Evolutionary conservation across 1,284 basidiomycete genomes (phyloP), one percentile per base, ranked within the genome.

Genomic region (Schizopora paradoxa): DNA sequence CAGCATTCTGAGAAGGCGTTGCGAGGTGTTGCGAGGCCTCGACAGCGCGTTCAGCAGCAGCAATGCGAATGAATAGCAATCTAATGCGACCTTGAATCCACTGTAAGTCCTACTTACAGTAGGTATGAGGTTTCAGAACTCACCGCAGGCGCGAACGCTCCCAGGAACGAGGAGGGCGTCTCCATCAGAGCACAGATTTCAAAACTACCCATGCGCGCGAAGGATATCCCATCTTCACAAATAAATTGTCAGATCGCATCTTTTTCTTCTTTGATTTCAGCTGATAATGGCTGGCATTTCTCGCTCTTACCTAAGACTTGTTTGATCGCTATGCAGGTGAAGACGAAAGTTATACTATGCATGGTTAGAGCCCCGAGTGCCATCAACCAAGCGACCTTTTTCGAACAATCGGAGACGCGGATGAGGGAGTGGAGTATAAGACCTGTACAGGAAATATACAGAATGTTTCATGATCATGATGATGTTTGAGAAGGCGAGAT

Each of bases 41-140:
- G 46, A 48, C 13, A 48, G 27, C 5, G 46, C 46, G 25, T 48
- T 48, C 41, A 48, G 19, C n/a, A 48, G 33, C 10, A 48, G 34
- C 8, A 48, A 14, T 23, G 32, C 27, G 27, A 48, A 48, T 3
- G 46, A 31, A 35, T 43, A 43, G 7, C 37, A 21, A 21, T 48
- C 46, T 28, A 43, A 48, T 37, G 41, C 22, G 6, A 37, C 46
- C 46, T 48, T 8, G 2, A 10, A 10, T 35, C 11, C 10, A 10
- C 3, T 4, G 25, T 21, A 16, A 32, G 11, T 1, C 4, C 3
- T 8, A 3, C 6, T 7, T 19, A 2, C 16, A n/a, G 18, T 5
- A 22, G 13, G 14, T 7, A 11, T 18, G 14, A 40, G 11, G 10
- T 6, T 26, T 27, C 25, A 19, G 6, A 6, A n/a, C 46, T 48